Evolutionary conservation across 1,139 yeast species (phyloP).

Genomic region (Suhomyces bolitotheri): DNA sequence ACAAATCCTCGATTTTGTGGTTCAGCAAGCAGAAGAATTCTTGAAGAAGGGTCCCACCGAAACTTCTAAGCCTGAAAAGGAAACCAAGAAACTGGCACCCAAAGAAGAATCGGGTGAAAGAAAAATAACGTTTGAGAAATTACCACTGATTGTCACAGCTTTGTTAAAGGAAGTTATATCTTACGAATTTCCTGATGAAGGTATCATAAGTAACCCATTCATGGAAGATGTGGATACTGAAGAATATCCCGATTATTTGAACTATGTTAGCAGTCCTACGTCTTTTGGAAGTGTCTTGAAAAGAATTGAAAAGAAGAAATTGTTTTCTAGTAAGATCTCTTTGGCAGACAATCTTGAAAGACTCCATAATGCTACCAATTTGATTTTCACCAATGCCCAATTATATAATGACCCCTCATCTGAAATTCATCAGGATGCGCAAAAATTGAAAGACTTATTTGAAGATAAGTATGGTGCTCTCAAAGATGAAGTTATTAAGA

Average conservation of each 20-base stretch:
- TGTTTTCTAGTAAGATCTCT: constrained; percentile 30
- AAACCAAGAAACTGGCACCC: constrained; percentile 17
- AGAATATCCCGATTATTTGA: constrained; percentile 61
- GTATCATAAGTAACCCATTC: constrained; percentile 55
- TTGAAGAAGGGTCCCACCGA: constrained; percentile 3
- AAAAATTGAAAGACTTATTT: constrained; percentile 40
- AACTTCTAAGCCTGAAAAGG: constrained; percentile 16
- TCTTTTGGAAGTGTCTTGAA: constrained; percentile 50
- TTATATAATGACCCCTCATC: constrained; percentile 58
- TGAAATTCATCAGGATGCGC: constrained; percentile 57
- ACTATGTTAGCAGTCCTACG: constrained; percentile 56
- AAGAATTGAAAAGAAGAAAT: constrained; percentile 43
- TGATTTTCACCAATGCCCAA: constrained; percentile 59
- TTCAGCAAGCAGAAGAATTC: constrained; percentile 38
- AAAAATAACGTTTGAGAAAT: constrained; percentile 21
- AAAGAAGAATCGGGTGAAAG: constrained; percentile 10
- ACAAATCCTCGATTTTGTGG: constrained; percentile 43
- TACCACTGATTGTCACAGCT: constrained; percentile 26
- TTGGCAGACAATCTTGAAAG: constrained; percentile 44
- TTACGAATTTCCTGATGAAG: constrained; percentile 45
- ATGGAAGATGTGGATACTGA: constrained; percentile 55
- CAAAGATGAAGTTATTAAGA: constrained; percentile 21
- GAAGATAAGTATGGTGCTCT: constrained; percentile 31
- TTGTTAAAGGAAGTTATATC: constrained; percentile 40
- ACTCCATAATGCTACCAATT: constrained; percentile 48